Base-by-base conservation (phyloP, 495 filamentous ascomycete species). In the Aspergillus bridgeri region DNA sequence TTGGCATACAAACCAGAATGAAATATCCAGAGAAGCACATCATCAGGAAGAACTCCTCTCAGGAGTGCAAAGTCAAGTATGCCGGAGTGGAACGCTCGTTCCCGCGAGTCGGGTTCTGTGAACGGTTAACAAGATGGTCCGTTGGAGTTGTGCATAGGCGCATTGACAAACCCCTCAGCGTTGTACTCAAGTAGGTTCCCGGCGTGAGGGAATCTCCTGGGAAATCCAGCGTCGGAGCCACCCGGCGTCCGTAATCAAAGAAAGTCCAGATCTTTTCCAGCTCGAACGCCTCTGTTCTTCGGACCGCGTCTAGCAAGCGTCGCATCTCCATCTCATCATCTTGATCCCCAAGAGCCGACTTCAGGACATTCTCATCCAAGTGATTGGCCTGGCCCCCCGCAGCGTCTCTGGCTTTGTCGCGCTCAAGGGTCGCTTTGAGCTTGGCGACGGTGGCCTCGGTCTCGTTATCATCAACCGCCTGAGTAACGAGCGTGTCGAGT, bases 21-120 rank as follows among this genome's bases (percentile, higher is more conserved):
- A 11, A 95, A 73, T 3, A 93, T 79, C 91, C 91, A 96, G 19
- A 76, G 49, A 21, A 91, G 77, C 19, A 95, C 63, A 54, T 90
- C 84, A 52, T 91, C 83, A 2, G 92, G 86, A 6, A 94, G 71
- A 15, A 69, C 70, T 38, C 75, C 70, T 55, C 77, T 78, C 18
- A 66, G 66, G 24, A 86, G 74, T 19, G 88, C 79, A 57, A 84
- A 78, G 59, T 83, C 81, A 1, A 87, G 74, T 55, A 86, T 79
- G 2, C 91, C 91, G 48, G 87, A 86, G 44, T 89, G 70, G 57
- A 95, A 82, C 3, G 81, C 75, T 60, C 89, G 83, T 42, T 83
- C 74, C 45, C 89, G 79, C 46, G 74, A 69, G 6, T 73, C 71
- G 2, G 80, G 66, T 43, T 84, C 74, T 70, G 66, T 58, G 38